Conservation (phyloP, 495 filamentous ascomycete species). For the Echria macrotheca region DNA sequence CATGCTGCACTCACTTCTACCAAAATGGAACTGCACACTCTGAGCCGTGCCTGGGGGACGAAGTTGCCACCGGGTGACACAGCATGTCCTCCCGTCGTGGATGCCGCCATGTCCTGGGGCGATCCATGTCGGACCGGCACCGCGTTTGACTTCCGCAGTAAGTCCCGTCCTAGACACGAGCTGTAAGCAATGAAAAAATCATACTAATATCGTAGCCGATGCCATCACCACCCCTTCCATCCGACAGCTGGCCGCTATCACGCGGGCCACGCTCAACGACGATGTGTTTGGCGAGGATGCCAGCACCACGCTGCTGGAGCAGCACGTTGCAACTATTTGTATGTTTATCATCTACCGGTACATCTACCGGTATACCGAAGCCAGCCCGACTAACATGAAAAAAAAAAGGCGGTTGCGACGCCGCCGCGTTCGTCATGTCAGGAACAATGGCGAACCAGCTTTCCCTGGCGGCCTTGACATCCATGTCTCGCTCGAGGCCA, state of each 20-base stretch:
- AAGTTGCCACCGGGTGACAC: neutral
- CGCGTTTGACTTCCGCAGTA: conserved; percentile 14
- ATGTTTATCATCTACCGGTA: too few species aligned
- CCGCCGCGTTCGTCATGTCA: conserved; percentile 65
- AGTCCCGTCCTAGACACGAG: too few species aligned
- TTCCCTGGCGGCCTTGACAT: conserved; percentile 54
- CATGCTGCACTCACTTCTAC: neutral
- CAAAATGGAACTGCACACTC: neutral
- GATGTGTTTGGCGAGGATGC: conserved; percentile 71
- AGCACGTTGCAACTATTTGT: conserved; percentile 56
- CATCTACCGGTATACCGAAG: too few species aligned
- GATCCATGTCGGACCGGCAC: conserved; percentile 1
- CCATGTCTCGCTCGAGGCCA: too few species aligned
- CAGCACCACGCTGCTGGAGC: conserved; percentile 58
- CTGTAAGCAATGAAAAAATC: neutral
- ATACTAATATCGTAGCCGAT: conserved; percentile 4
- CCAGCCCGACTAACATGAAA: too few species aligned
- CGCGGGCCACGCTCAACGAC: conserved; percentile 51
- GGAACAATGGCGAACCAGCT: conserved; percentile 85
- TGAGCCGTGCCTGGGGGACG: conserved; percentile 1
- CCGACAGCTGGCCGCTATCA: conserved; percentile 57
- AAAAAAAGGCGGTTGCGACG: conserved; percentile 54
- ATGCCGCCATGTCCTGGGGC: conserved; percentile 6
- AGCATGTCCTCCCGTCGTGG: too few species aligned
- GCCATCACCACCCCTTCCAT: conserved; percentile 5